Conservation (phyloP, 495 filamentous ascomycete species). For the Tuber microsphaerosporum region DNA sequence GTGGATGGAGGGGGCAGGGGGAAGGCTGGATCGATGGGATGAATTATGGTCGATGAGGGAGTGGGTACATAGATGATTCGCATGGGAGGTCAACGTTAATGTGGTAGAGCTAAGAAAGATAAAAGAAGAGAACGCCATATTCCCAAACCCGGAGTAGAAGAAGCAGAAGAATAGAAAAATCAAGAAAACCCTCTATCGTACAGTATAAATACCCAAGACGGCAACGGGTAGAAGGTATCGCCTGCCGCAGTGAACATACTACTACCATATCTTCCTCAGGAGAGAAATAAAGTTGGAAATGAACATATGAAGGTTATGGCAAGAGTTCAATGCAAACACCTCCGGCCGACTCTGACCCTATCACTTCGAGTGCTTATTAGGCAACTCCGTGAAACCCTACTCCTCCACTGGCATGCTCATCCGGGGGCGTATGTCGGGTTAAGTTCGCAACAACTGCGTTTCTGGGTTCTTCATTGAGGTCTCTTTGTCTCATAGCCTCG, state of each 20-base stretch:
- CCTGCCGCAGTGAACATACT: background rate
- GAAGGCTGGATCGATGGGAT: background rate
- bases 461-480: constrained; percentile 35
- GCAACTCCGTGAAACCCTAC: background rate
- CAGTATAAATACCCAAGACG: background rate
- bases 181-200: background rate
- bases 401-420: background rate
- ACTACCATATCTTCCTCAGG: background rate
- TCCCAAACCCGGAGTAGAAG: background rate
- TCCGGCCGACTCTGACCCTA: background rate
- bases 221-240: background rate
- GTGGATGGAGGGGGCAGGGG: background rate
- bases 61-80: background rate
- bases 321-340: background rate
- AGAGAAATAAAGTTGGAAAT: background rate
- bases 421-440: constrained; percentile 14
- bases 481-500: constrained; percentile 32
- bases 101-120: background rate
- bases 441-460: constrained; percentile 27
- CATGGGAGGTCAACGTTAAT: background rate
- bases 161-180: background rate
- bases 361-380: background rate
- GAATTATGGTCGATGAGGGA: background rate
- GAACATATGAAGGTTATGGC: background rate
- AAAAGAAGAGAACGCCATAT: background rate